phyloP scores from a whole-genome alignment of 2,329 filamentous ascomycete species.

The Talaromyces verruculosus region DNA sequence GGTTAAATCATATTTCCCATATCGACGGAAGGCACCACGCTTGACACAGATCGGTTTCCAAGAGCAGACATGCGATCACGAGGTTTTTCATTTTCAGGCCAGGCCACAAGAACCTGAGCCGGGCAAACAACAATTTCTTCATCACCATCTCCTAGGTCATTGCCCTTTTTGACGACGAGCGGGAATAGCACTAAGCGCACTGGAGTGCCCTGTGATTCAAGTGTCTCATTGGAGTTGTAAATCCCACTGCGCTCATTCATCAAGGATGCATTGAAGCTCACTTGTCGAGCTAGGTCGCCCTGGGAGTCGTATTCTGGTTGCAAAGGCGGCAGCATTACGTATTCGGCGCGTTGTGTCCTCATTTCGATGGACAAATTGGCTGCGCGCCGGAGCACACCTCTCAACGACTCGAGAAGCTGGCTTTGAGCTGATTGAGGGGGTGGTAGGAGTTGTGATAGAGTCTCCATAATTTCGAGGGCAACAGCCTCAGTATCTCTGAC shows the following conservation, averaged over 20 bases:
- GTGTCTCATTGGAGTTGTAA: conserved; percentile 70
- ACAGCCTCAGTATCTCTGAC: conserved; percentile 91
- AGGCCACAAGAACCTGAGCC: conserved; percentile 83
- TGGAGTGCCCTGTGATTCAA: conserved; percentile 72
- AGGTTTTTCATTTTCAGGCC: conserved; percentile 41
- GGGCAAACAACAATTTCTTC: conserved; percentile 95
- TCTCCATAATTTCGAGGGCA: conserved; percentile 85
- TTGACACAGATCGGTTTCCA: conserved; percentile 46
- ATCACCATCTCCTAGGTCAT: conserved; percentile 81
- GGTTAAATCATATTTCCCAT: conserved; percentile 44
- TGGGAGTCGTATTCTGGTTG: conserved; percentile 93
- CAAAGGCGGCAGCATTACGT: conserved; percentile 95
- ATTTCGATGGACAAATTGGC: conserved; percentile 93
- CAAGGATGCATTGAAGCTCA: conserved; percentile 85
- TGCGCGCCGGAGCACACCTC: conserved; percentile 82
- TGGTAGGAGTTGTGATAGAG: conserved; percentile 78
- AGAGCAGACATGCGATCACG: conserved; percentile 35
- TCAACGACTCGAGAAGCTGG: conserved; percentile 79
- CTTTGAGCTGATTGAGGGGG: conserved; percentile 77
- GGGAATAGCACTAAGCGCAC: conserved; percentile 95
- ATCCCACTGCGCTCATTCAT: conserved; percentile 90
- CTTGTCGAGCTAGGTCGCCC: conserved; percentile 82
- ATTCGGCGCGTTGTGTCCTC: conserved; percentile 94
- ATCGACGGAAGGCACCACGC: conserved; percentile 43
- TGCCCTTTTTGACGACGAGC: conserved; percentile 91